Evolutionary conservation across 345 rosid genomes (phyloP), one percentile per base, ranked within the genome.

Genomic region (Euphorbia peplus): DNA sequence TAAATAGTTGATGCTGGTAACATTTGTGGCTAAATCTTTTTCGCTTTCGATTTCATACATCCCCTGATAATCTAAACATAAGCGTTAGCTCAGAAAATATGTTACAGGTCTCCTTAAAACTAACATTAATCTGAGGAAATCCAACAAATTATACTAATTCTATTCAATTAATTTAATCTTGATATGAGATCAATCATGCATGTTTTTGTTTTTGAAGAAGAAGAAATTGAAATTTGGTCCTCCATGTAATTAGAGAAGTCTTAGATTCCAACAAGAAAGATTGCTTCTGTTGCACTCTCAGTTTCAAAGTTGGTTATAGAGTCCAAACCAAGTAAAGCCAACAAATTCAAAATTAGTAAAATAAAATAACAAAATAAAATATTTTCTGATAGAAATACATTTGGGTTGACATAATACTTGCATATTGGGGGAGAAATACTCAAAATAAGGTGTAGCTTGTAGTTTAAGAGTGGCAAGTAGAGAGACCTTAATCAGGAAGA

Each of bases 211-310:
- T 53, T 44, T 68, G n/a, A 28, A 44, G 26, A 68, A 24, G 9
- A 68, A 68, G 55, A 52, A 53, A 54, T 35, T 67, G 62, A 60
- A 35, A 37, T 66, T 66, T 54, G 61, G 61, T 67, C 52, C 32
- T 64, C 67, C 51, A 66, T 53, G n/a, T 5, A 18, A 26, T 51
- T 19, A 66, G 16, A 64, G 14, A 19, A 11, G 25, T 14, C 22
- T 35, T 37, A 4, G 46, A 54, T 53, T 37, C 24, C 4, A 35
- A 67, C 51, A 26, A 30, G 15, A 68, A 28, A 28, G 10, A 44
- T 68, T 39, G 63, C 71, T 68, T 68, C 39, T 26, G 47, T 55
- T 68, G 44, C 52, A 68, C 71, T 68, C 63, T 4, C 54, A 26
- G 2, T 9, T 46, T 56, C 55, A 11, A 44, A 26, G 63, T 68